phyloP scores from a whole-genome alignment of 2,329 filamentous ascomycete species.

The Xylariaceae sp. region DNA sequence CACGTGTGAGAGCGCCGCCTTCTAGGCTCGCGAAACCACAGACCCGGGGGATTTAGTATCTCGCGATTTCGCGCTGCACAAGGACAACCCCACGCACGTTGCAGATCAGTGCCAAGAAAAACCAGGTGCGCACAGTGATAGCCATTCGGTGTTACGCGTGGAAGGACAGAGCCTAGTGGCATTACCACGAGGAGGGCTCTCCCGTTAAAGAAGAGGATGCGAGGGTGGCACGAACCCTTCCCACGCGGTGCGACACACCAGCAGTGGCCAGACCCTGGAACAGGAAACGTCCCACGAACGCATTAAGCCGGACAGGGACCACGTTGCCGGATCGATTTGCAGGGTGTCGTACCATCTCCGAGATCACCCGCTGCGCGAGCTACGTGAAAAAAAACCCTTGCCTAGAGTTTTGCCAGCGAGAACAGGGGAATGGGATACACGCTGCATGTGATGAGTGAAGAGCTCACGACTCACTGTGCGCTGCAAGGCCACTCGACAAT shows the following conservation, averaged over 20 bases:
- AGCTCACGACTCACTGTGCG: background rate
- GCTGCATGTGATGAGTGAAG: slow-evolving; percentile 9
- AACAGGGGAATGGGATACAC: slow-evolving; percentile 6
- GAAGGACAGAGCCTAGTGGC: background rate
- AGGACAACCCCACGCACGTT: slow-evolving; percentile 11
- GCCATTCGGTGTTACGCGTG: slow-evolving; percentile 16
- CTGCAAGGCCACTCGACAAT: background rate
- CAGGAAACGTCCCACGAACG: slow-evolving; percentile 23
- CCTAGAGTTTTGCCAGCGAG: slow-evolving; percentile 1
- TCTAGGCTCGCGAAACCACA: background rate
- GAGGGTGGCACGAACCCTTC: slow-evolving; percentile 25
- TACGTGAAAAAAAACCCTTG: background rate
- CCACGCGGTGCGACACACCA: slow-evolving; percentile 24
- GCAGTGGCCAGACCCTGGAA: slow-evolving; percentile 12
- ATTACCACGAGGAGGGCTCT: background rate
- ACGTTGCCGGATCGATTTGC: slow-evolving; percentile 26
- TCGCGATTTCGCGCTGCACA: slow-evolving; percentile 18
- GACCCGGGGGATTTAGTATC: background rate
- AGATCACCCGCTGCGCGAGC: slow-evolving; percentile 14
- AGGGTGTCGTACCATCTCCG: slow-evolving; percentile 24
- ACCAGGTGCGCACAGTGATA: background rate
- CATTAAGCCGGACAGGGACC: slow-evolving; percentile 24
- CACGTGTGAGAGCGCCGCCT: slow-evolving; percentile 11
- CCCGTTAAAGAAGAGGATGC: background rate
- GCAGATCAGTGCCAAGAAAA: slow-evolving; percentile 8